A percentile compares a stretch with the other conserved stretches of the same genome.
Evolutionary conservation across 805 yeast species (phyloP).

Genomic region (Candida orba): DNA sequence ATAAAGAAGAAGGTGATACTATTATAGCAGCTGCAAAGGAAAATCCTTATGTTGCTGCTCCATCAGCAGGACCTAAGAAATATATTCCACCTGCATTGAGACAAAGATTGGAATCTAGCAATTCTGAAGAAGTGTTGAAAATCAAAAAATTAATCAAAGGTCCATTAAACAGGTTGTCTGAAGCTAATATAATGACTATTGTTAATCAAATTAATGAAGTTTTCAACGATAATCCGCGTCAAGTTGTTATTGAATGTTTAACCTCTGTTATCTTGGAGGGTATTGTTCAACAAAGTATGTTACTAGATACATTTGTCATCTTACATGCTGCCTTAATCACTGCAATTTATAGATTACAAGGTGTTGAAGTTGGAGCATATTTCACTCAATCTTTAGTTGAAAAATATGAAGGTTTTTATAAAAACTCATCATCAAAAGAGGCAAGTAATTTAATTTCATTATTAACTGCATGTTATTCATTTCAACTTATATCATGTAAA

Average conservation of each 20-base stretch:
- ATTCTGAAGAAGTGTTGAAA: slow-evolving; percentile 39
- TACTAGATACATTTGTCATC: slow-evolving; percentile 72
- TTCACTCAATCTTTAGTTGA: slow-evolving; percentile 79
- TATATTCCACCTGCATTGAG: slow-evolving; percentile 90
- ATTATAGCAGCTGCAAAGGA: slow-evolving; percentile 37
- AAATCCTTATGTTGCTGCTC: slow-evolving; percentile 72
- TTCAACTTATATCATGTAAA: slow-evolving; percentile 68
- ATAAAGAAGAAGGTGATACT: slow-evolving; percentile 24
- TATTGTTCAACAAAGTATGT: slow-evolving; percentile 52
- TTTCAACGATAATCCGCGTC: slow-evolving; percentile 65
- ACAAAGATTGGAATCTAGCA: slow-evolving; percentile 32
- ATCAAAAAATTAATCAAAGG: slow-evolving; percentile 69
- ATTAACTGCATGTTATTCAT: slow-evolving; percentile 66
- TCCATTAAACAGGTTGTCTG: slow-evolving; percentile 81
- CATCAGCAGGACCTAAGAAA: slow-evolving; percentile 26
- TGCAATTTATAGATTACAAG: slow-evolving; percentile 70
- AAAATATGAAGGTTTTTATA: slow-evolving; percentile 41
- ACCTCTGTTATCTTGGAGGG: slow-evolving; percentile 59
- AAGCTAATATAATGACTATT: slow-evolving; percentile 68
- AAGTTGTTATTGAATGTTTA: slow-evolving; percentile 65
- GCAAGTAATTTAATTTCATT: slow-evolving; percentile 65
- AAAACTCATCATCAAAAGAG: slow-evolving; percentile 38
- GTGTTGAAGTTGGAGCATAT: slow-evolving; percentile 84
- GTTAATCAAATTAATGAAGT: slow-evolving; percentile 60
- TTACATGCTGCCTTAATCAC: slow-evolving; percentile 72